Evolutionary conservation across 495 filamentous ascomycete genomes (phyloP), one percentile per base, ranked within the genome.

Genomic region (Jackrogersella multiformis): DNA sequence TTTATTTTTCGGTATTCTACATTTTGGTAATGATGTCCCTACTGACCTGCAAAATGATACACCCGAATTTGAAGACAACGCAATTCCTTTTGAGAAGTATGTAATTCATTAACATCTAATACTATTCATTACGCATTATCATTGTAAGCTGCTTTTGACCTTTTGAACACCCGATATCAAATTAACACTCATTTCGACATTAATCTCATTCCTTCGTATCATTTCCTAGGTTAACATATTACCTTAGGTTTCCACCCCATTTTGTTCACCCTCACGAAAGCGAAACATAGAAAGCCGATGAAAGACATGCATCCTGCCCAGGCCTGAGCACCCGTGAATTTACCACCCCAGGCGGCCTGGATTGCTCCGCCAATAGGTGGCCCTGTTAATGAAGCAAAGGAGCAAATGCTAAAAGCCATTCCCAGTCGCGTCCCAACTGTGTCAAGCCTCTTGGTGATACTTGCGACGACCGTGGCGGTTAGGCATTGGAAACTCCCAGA

Each of bases 311-410:
- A 69, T 0, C 83, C 87, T 7, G 85, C 81, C 74, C 87, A 83
- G 2, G 86, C 77, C 73, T 90, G 87, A 0, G 88, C 86, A 61
- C 83, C 83, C 38, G 81, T 66, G 78, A 87, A 92, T 8, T 76
- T 61, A 0, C 83, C 86, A 23, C 78, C 75, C 35, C 76, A 78
- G 9, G 69, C 69, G 2, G 70, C 68, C 68, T 84, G 71, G 6
- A 90, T 78, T 2, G 82, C 84, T 0, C 89, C 90, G 1, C 86
- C 90, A 55, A 92, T 85, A 0, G 90, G 88, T 4, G 88, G 82
- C 0, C 89, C 89, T 12, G 87, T 90, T 21, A 92, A 73, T 6
- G 82, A 81, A 1, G 89, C 89, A 36, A 92, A 79, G 5, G 82
- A 84, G 5, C 88, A 81, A 54, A 91, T 83, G 20, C 79, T 84